phyloP scores from a whole-genome alignment of 1,284 basidiomycete genomes.

The Ustilago vetiveriae region DNA sequence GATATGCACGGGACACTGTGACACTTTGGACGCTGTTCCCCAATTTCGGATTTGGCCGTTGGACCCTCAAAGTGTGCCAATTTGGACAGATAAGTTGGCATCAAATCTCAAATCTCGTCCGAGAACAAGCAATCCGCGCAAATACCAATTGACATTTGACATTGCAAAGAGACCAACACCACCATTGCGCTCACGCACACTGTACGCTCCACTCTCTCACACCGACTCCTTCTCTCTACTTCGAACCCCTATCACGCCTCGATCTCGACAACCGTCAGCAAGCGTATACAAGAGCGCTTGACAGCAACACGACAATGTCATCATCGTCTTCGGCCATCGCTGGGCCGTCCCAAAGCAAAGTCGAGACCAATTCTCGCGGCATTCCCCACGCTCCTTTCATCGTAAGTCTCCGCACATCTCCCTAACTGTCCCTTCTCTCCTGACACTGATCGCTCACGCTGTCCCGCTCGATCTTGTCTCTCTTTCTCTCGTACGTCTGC shows the following conservation, averaged over 20 bases:
- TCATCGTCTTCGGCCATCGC: slow-evolving; percentile 25
- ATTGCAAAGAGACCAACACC: slow-evolving; percentile 5
- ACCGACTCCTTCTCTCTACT: no score
- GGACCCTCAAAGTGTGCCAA: slow-evolving; percentile 14
- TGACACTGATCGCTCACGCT: no score
- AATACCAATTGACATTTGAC: no score
- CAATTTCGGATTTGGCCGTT: slow-evolving; percentile 33
- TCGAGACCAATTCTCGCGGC: slow-evolving; percentile 78
- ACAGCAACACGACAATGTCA: slow-evolving; percentile 17
- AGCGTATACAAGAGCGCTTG: not conserved
- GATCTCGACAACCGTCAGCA: not conserved
- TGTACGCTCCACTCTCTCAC: slow-evolving; percentile 3
- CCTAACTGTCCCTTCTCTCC: no score
- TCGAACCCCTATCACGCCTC: not conserved
- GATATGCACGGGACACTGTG: slow-evolving; percentile 22
- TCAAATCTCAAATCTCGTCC: not conserved
- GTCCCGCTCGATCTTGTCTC: not conserved
- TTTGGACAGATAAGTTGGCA: not conserved
- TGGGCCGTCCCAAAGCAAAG: slow-evolving; percentile 27
- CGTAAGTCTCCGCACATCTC: no score
- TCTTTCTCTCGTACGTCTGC: not conserved
- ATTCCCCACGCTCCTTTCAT: slow-evolving; percentile 96
- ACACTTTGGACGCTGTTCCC: not conserved
- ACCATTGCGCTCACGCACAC: no score
- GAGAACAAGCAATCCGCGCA: slow-evolving; percentile 10